phyloP scores from a whole-genome alignment of 2,329 filamentous ascomycete species.

The Coniochaeta sp. region DNA sequence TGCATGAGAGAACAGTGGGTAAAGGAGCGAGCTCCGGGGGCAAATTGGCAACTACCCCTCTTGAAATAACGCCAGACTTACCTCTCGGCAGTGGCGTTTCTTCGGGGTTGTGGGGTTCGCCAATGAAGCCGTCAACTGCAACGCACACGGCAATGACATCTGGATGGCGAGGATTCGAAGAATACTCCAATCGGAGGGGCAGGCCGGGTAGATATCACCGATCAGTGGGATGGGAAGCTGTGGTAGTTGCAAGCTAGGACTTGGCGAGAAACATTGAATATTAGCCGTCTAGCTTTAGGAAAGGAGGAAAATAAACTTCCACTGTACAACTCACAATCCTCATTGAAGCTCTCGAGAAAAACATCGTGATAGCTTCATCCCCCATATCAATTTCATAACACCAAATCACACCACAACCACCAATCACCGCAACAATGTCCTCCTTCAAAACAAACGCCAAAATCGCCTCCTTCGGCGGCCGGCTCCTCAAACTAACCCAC shows the following conservation, averaged over 20 bases:
- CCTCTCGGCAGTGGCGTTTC: neutral
- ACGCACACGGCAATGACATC: neutral
- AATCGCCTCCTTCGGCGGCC: conserved; percentile 88
- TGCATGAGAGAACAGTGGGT: neutral
- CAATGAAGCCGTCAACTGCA: neutral
- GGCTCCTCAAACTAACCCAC: conserved; percentile 91
- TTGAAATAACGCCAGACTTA: neutral
- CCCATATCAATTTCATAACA: no score
- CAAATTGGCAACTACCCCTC: neutral
- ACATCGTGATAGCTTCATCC: neutral
- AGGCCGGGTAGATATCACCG: neutral
- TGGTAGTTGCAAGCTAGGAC: neutral
- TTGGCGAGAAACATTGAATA: no score
- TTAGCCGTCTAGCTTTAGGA: no score
- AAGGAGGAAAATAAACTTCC: no score
- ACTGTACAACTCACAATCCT: neutral
- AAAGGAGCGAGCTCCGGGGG: neutral
- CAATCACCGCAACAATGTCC: conserved; percentile 51
- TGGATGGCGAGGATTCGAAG: no score
- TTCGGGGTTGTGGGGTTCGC: neutral
- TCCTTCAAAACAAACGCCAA: conserved; percentile 83
- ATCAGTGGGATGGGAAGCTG: no score
- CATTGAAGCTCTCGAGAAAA: neutral
- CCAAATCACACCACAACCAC: neutral
- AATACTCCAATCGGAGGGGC: neutral